Conservation (phyloP, 805 yeast genomes). For the Candida nemodendra region DNA sequence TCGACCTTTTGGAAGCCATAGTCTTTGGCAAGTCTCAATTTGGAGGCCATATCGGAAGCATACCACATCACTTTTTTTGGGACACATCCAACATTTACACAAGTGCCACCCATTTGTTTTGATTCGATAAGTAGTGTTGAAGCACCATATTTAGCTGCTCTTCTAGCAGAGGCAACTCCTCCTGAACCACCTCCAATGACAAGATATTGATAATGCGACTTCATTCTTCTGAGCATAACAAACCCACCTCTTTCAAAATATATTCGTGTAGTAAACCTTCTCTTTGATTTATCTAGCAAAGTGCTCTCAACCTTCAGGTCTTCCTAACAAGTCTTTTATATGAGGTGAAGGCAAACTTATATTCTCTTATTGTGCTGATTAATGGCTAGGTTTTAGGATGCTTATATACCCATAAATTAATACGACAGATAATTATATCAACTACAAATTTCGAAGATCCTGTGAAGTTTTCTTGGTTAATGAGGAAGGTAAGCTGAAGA, state of each 20-base stretch:
- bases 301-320: no score
- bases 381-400: no score
- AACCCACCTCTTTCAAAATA: neutral
- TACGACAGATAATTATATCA: no score
- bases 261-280: no score
- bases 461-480: no score
- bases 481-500: no score
- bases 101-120: conserved; percentile 89
- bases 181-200: conserved; percentile 99
- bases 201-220: conserved; percentile 75
- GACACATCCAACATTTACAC: conserved; percentile 99
- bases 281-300: no score
- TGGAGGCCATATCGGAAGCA: conserved; percentile 85
- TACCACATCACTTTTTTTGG: conserved; percentile 99
- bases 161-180: conserved; percentile 97
- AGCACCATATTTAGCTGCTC: conserved; percentile 94
- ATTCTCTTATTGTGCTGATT: no score
- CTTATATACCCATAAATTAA: no score
- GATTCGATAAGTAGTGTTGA: conserved; percentile 82
- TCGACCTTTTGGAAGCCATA: conserved; percentile 74
- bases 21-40: conserved; percentile 68
- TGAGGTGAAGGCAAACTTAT: no score
- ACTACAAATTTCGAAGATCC: no score
- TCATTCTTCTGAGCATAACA: conserved; percentile 31
- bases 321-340: no score